Evolutionary conservation across 345 rosid species (phyloP), one percentile per base, ranked within the genome.

Genomic region (Dimocarpus longan): DNA sequence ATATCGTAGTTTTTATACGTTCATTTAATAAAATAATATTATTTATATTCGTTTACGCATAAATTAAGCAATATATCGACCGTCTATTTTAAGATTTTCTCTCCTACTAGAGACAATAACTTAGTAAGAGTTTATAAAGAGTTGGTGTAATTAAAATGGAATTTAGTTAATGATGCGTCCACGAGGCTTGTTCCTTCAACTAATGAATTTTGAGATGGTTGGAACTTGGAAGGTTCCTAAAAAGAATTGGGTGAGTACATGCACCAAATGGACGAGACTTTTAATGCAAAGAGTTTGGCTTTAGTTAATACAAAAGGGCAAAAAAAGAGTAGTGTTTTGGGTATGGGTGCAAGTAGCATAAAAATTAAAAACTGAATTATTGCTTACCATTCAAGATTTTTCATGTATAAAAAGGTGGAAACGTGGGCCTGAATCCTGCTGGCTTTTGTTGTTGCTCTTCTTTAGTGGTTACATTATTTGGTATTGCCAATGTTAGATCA

Each of bases 211-310:
- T 32, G 18, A 39, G 71, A 28, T 9, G 22, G 0, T 43, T 37
- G 42, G 56, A 11, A 71, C 8, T 42, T 28, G 67, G 75, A 56
- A 28, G 75, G 74, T n/a, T 79, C 63, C 19, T 13, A 15, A 15
- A 67, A 71, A 76, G 75, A 77, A 56, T 65, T 8, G 4, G 32
- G 11, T 18, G 26, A 57, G 56, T 78, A 5, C 75, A 86, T 84
- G 79, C 81, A 78, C 77, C 73, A 2, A 24, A 26, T 26, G 0
- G 28, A 78, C 9, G 76, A 76, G 22, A 52, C 8, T 73, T 46
- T 6, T 81, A 76, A 66, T 80, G 80, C n/a, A 77, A 66, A 48
- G 79, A 79, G 77, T 82, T 52, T 73, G 70, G 75, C 80, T 79
- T 85, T 72, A 43, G 8, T 66, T 66, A 65, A 8, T 22, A 22